Conservation (phyloP, 2,329 filamentous ascomycete genomes). For the Trichophyton rubrum region DNA sequence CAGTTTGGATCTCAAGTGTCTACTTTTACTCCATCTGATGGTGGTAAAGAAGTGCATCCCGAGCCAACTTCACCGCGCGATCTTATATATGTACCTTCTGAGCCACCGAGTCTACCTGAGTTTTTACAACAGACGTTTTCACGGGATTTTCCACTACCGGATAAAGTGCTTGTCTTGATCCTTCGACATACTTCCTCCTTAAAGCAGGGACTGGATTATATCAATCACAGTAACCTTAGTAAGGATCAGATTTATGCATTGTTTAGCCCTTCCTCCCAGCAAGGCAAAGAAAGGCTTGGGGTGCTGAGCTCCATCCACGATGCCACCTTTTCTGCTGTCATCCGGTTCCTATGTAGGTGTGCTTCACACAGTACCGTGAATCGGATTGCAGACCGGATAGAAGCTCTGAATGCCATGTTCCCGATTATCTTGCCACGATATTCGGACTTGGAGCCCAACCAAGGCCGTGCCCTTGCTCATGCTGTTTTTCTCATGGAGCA, state of each 20-base stretch:
- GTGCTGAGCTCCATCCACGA: slow-evolving; percentile 23
- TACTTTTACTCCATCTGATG: slow-evolving; percentile 38
- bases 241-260: slow-evolving; percentile 18
- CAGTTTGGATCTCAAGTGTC: not conserved
- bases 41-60: slow-evolving; percentile 42
- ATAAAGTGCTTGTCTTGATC: slow-evolving; percentile 38
- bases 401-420: slow-evolving; percentile 11
- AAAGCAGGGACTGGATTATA: slow-evolving; percentile 30
- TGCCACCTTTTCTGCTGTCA: slow-evolving; percentile 33
- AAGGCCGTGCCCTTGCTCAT: slow-evolving; percentile 16
- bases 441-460: not conserved
- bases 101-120: slow-evolving; percentile 41
- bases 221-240: slow-evolving; percentile 27
- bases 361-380: not conserved
- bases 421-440: not conserved
- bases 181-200: slow-evolving; percentile 33
- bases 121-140: slow-evolving; percentile 41
- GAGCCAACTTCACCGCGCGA: slow-evolving; percentile 46
- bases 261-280: not conserved
- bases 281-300: slow-evolving; percentile 5
- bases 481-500: slow-evolving; percentile 26
- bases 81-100: slow-evolving; percentile 43
- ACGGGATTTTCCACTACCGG: slow-evolving; percentile 32
- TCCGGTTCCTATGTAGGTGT: slow-evolving; percentile 29
- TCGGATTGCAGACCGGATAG: slow-evolving; percentile 14